Conservation (phyloP, 2,329 filamentous ascomycete genomes). For the Aspergillus costaricaensis region DNA sequence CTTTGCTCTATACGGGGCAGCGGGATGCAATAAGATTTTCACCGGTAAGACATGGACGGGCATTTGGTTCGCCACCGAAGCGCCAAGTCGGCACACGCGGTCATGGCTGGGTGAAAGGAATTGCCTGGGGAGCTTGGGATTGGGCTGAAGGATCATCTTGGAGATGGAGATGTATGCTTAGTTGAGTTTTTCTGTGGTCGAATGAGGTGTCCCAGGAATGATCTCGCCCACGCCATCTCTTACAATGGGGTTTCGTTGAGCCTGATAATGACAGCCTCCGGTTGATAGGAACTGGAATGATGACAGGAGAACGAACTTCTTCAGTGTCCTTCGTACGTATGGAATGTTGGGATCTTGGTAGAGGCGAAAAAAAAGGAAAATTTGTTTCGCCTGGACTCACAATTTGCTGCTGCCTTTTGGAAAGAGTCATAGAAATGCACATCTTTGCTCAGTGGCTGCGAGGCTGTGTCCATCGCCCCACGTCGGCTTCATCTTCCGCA, state of each 20-base stretch:
- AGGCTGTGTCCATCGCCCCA: neutral
- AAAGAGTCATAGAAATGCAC: neutral
- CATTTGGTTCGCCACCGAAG: constrained; percentile 6
- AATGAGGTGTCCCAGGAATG: neutral
- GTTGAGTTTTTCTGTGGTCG: neutral
- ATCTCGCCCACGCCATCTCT: neutral
- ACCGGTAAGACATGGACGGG: neutral
- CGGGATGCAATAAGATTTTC: neutral
- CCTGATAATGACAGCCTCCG: neutral
- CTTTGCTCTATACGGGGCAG: no score
- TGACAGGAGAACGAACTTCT: neutral
- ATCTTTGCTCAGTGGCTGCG: neutral
- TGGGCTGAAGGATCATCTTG: neutral
- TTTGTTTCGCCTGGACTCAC: neutral
- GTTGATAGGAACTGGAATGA: neutral
- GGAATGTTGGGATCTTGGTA: neutral
- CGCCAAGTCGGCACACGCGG: constrained; percentile 4
- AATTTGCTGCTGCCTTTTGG: neutral
- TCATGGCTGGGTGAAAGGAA: neutral
- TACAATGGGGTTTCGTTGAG: neutral
- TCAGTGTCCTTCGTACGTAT: neutral
- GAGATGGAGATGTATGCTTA: neutral
- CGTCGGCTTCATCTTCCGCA: neutral
- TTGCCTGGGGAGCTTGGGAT: neutral
- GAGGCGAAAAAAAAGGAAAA: neutral